Percentiles rank a stretch among this genome's conserved stretches.
Evolutionary conservation across 257 asterid species (phyloP).

Genomic region (Solanum piurae): DNA sequence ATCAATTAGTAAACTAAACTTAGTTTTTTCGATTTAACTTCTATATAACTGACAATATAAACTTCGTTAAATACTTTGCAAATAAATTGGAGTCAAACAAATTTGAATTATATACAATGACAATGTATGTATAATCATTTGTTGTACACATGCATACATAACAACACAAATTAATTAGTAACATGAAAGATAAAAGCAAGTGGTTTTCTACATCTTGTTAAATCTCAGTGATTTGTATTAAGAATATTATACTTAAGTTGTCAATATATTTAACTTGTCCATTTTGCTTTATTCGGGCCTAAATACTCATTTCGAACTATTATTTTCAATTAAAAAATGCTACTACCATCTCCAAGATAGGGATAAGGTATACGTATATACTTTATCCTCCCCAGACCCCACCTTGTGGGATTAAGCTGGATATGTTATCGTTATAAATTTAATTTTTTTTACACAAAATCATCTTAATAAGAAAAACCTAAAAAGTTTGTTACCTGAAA

Average conservation of each 20-base stretch:
- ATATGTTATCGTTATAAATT: too few species aligned
- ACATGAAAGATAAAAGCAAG: neutral
- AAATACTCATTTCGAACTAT: neutral
- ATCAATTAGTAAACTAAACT: neutral
- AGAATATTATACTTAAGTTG: neutral
- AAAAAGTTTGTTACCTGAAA: conserved; percentile 26
- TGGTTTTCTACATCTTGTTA: neutral
- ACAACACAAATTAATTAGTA: neutral
- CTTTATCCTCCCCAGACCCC: too few species aligned
- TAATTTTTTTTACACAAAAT: neutral
- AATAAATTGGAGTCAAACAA: too few species aligned
- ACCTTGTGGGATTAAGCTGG: too few species aligned
- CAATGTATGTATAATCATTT: too few species aligned
- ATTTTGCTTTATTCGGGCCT: neutral
- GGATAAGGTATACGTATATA: neutral
- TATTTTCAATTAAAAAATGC: neutral
- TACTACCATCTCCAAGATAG: neutral
- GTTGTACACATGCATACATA: neutral
- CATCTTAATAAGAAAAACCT: neutral
- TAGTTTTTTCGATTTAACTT: neutral
- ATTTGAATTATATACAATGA: neutral
- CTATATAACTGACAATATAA: neutral
- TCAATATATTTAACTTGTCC: too few species aligned
- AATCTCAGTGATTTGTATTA: neutral
- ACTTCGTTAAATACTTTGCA: too few species aligned